These are phyloP conservation scores for Colletotrichum costaricense DNA, from an alignment of 2,329 filamentous ascomycete species.

Conservation along the genomic window DNA sequence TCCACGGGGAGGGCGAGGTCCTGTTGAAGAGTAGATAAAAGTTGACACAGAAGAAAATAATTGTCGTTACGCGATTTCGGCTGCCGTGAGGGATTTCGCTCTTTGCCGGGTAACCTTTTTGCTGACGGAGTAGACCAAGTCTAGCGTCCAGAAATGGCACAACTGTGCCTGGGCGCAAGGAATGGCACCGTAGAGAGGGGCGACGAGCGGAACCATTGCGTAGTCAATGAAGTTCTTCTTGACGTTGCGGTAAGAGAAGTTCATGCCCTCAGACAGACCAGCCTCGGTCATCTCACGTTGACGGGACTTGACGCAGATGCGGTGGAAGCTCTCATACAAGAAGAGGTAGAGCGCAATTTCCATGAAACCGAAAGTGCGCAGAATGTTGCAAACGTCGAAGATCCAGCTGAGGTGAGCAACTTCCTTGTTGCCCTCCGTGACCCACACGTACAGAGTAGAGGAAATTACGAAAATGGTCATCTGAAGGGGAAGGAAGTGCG, in stretches of 20 bases:
- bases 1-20: neutral
- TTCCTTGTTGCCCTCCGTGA: constrained; percentile 62
- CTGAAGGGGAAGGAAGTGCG: constrained; percentile 78
- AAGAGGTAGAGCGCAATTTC: constrained; percentile 72
- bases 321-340: constrained; percentile 76
- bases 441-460: constrained; percentile 69
- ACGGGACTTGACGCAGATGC: constrained; percentile 67
- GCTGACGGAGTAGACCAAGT: constrained; percentile 78
- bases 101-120: constrained; percentile 71
- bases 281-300: constrained; percentile 75
- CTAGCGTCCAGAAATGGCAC: constrained; percentile 76
- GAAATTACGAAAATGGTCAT: constrained; percentile 73
- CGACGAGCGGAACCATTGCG: constrained; percentile 73
- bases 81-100: constrained; percentile 55
- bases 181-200: constrained; percentile 74
- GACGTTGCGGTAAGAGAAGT: constrained; percentile 69
- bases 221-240: constrained; percentile 72
- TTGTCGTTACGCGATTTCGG: constrained; percentile 56
- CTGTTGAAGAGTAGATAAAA: constrained; percentile 16
- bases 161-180: constrained; percentile 76
- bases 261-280: constrained; percentile 72
- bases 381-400: constrained; percentile 68
- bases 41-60: constrained; percentile 28
- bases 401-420: constrained; percentile 67
- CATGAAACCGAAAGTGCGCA: constrained; percentile 72